Evolutionary conservation across 495 filamentous ascomycete genomes (phyloP).

Genomic region (Aspergillus wentii): DNA sequence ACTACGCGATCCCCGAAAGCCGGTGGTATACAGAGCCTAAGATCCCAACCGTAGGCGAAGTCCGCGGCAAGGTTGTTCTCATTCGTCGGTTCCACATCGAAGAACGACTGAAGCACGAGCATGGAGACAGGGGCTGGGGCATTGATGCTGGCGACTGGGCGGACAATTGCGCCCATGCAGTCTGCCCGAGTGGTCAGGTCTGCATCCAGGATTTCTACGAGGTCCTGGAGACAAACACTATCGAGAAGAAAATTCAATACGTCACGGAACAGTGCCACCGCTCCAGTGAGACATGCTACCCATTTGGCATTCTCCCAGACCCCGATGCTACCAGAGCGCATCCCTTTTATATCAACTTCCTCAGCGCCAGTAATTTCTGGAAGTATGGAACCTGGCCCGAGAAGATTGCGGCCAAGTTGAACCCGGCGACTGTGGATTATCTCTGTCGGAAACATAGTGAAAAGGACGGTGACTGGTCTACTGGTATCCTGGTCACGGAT

Average conservation of each 20-base stretch:
- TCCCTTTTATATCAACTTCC: conserved; percentile 87
- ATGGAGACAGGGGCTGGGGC: conserved; percentile 65
- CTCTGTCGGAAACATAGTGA: conserved; percentile 63
- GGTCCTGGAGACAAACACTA: conserved; percentile 67
- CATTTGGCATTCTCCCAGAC: conserved; percentile 31
- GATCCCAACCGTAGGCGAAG: conserved; percentile 79
- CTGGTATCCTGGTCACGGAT: conserved; percentile 90
- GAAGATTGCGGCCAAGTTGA: conserved; percentile 84
- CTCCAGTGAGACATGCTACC: conserved; percentile 48
- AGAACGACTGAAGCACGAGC: conserved; percentile 52
- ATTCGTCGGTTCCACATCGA: conserved; percentile 73
- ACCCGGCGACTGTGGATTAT: conserved; percentile 80
- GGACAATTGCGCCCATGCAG: conserved; percentile 79
- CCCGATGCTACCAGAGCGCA: conserved; percentile 31
- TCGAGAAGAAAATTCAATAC: conserved; percentile 74
- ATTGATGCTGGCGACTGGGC: conserved; percentile 83
- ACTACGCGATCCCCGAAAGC: conserved; percentile 59
- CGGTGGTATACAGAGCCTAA: conserved; percentile 75
- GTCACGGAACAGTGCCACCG: conserved; percentile 71
- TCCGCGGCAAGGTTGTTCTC: conserved; percentile 77
- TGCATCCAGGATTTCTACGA: conserved; percentile 97
- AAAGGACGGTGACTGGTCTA: conserved; percentile 66
- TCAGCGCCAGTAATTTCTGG: conserved; percentile 91
- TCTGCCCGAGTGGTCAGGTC: conserved; percentile 66
- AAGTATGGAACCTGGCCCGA: conserved; percentile 89